phyloP scores from a whole-genome alignment of 163 green algal species.

The Chlorella variabilis region DNA sequence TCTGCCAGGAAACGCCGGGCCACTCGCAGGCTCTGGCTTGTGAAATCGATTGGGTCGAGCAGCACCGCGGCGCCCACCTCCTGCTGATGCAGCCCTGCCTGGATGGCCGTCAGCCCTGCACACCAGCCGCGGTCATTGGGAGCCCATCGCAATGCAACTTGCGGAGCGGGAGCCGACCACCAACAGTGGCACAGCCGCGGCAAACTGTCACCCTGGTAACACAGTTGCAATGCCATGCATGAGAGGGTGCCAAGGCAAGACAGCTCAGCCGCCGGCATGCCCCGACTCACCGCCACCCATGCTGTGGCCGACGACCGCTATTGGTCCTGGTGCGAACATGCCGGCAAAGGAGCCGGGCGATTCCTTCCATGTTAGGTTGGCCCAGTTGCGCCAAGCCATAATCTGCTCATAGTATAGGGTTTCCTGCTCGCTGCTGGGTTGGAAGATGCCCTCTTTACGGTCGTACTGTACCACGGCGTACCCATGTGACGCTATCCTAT shows the following conservation, averaged over 20 bases:
- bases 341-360: neutral
- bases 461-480: conserved; percentile 3
- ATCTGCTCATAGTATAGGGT: neutral
- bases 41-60: conserved; percentile 26
- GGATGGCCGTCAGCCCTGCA: conserved; percentile 17
- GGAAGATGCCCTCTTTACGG: neutral
- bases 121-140: no score
- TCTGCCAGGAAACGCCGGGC: conserved; percentile 11
- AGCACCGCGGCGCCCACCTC: conserved; percentile 2
- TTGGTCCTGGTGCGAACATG: neutral
- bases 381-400: conserved; percentile 1
- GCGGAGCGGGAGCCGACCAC: neutral
- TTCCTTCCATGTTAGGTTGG: neutral
- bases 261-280: no score
- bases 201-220: neutral
- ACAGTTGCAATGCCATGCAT: neutral
- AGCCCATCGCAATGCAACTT: no score
- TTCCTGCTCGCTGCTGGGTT: conserved; percentile 3
- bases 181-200: neutral
- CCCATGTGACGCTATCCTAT: neutral
- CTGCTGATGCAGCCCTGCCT: neutral
- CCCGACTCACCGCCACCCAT: conserved; percentile 18
- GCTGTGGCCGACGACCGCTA: conserved; percentile 1
- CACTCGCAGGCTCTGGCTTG: neutral
- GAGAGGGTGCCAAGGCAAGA: neutral